These are phyloP conservation scores for Sclerotinia subarctica DNA, from an alignment of 2,329 filamentous ascomycete genomes.

Conservation along the genomic window DNA sequence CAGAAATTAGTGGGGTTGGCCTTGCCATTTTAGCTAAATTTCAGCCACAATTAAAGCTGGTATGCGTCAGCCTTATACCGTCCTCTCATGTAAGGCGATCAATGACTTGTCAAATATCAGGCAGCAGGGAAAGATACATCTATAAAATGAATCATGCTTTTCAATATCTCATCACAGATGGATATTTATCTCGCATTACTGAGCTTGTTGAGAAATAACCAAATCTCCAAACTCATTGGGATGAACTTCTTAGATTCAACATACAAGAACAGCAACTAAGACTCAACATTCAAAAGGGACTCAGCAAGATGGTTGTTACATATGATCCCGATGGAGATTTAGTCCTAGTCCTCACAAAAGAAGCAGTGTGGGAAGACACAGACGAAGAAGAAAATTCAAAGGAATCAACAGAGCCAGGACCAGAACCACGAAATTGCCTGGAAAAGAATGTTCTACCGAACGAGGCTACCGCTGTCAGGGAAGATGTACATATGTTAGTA, in stretches of 20 bases:
- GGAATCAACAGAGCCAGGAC: not conserved
- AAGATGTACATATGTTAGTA: conserved; percentile 17
- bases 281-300: not conserved
- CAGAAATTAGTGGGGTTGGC: conserved; percentile 10
- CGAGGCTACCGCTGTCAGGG: too few relatives aligned
- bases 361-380: not conserved
- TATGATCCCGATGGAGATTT: conserved; percentile 16
- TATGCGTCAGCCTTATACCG: not conserved
- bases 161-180: too few relatives aligned
- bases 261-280: not conserved
- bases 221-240: not conserved
- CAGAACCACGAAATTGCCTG: not conserved
- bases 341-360: not conserved
- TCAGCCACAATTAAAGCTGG: conserved; percentile 1
- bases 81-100: not conserved
- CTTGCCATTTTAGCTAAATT: not conserved
- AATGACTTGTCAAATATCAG: not conserved
- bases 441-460: not conserved
- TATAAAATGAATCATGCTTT: not conserved
- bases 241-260: not conserved
- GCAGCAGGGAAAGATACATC: not conserved
- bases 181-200: not conserved
- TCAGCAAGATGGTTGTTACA: not conserved
- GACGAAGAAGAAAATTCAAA: not conserved
- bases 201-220: not conserved